Evolutionary conservation across 352 stramenopile species (phyloP), one percentile per base, ranked within the genome.

Genomic region (Phytophthora foliorum): DNA sequence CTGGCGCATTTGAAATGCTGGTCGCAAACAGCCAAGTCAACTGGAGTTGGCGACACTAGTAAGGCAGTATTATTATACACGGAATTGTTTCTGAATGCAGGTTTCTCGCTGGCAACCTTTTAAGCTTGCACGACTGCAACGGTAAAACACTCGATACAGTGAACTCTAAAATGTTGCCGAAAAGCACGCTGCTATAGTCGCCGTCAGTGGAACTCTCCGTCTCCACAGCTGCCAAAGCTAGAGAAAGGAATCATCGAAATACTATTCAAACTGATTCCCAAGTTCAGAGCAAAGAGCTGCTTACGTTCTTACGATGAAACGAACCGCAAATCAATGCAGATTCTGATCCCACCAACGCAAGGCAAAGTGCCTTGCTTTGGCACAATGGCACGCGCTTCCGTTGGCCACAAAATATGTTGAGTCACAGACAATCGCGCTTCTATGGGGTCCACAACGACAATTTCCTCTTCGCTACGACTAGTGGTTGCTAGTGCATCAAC

Each of bases 361-460:
- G 38, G 6, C 17, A 45, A 45, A 7, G 38, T 22, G 38, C 38
- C 38, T 45, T 45, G 38, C 32, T 69, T 56, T 29, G 53, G 64
- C 62, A n/a, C 58, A 17, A 46, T 46, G 53, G 62, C 62, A 63
- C 62, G 44, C 55, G 62, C 61, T 62, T 57, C 52, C 41, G 21
- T 53, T 69, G 61, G 44, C 31, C 27, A 46, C 45, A 27, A 44
- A n/a, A 22, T 42, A 63, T 58, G 10, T 9, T 60, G 48, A 60
- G 16, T 36, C 22, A 48, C 38, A 59, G 10, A 9, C 19, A 27
- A 31, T 0, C 4, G 11, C 42, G 42, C 42, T 7, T 45, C 38
- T 45, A 45, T 45, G 38, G 17, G 38, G 38, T 45, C 17, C 38
- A 45, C 38, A 45, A 45, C 38, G 7, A 9, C 38, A 45, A 19